Evolutionary conservation across 2,329 filamentous ascomycete genomes (phyloP).

Genomic region (Penicillium sp.): DNA sequence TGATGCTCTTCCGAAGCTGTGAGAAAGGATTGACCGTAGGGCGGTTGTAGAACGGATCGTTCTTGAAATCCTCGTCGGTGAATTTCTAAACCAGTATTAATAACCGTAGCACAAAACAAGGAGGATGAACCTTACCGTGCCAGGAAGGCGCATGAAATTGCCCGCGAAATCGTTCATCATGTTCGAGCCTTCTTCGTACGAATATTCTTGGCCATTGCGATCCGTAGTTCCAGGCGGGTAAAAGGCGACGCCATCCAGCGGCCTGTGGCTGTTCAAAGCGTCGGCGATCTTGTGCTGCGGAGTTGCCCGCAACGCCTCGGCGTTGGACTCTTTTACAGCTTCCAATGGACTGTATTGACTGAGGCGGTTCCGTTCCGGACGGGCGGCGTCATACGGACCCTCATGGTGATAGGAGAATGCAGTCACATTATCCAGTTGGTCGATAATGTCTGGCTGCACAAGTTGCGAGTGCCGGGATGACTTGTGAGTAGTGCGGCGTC

Average conservation of each 20-base stretch:
- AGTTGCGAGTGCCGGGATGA: constrained; percentile 27
- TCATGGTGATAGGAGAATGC: constrained; percentile 79
- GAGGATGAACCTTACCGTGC: constrained; percentile 61
- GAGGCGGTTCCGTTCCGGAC: constrained; percentile 71
- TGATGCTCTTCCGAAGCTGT: constrained; percentile 30
- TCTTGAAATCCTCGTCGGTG: constrained; percentile 43
- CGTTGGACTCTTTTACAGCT: constrained; percentile 72
- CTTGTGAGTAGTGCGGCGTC: constrained; percentile 16
- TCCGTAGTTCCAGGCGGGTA: constrained; percentile 75
- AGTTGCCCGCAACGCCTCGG: constrained; percentile 77
- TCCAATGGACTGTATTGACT: constrained; percentile 69
- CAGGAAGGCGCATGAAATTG: constrained; percentile 75
- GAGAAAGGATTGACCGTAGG: constrained; percentile 33
- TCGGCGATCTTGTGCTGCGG: constrained; percentile 77
- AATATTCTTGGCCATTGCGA: constrained; percentile 67
- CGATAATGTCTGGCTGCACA: constrained; percentile 74
- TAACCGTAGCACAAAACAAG: background rate
- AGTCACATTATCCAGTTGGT: constrained; percentile 70
- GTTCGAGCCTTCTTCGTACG: constrained; percentile 84
- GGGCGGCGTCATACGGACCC: constrained; percentile 84
- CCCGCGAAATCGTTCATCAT: constrained; percentile 66
- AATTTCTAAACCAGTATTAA: constrained; percentile 33
- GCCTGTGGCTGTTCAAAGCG: constrained; percentile 70
- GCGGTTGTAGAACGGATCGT: constrained; percentile 41
- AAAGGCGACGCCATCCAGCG: constrained; percentile 75